These are phyloP conservation scores for Psilocybe azurescens DNA, from an alignment of 768 basidiomycete genomes.

Conservation along the genomic window DNA sequence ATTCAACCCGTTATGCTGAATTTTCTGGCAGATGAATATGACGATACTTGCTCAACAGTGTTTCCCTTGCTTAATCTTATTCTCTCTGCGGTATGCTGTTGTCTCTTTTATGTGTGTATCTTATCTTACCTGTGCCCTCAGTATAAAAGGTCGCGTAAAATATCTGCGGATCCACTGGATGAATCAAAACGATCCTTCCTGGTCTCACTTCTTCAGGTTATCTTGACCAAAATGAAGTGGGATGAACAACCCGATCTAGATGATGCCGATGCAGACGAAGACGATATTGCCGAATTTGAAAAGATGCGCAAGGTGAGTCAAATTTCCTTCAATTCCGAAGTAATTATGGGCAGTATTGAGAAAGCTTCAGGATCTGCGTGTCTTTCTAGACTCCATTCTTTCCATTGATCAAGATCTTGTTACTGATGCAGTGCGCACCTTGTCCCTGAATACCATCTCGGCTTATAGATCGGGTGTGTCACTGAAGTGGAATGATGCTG, in stretches of 20 bases:
- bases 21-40: conserved; percentile 89
- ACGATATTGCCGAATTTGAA: conserved; percentile 83
- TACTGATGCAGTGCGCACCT: conserved; percentile 72
- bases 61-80: conserved; percentile 81
- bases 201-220: conserved; percentile 73
- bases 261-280: conserved; percentile 89
- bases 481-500: conserved; percentile 91
- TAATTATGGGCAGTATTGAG: conserved; percentile 15
- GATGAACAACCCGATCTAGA: conserved; percentile 77
- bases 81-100: conserved; percentile 67
- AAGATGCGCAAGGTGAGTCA: conserved; percentile 77
- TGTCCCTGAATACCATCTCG: conserved; percentile 78
- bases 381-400: conserved; percentile 86
- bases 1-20: conserved; percentile 82
- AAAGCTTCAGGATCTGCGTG: conserved; percentile 72
- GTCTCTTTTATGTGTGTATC: background rate
- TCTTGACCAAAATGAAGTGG: conserved; percentile 92
- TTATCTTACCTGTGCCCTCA: conserved; percentile 33
- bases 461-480: conserved; percentile 65
- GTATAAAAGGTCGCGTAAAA: conserved; percentile 81
- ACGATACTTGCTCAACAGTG: conserved; percentile 87
- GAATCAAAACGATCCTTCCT: conserved; percentile 79
- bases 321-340: background rate
- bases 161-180: conserved; percentile 65
- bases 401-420: conserved; percentile 88